Evolutionary conservation across 176 grass and related monocot species (phyloP), one percentile per base, ranked within the genome.

Genomic region (Rhipidocladum racemiflorum): DNA sequence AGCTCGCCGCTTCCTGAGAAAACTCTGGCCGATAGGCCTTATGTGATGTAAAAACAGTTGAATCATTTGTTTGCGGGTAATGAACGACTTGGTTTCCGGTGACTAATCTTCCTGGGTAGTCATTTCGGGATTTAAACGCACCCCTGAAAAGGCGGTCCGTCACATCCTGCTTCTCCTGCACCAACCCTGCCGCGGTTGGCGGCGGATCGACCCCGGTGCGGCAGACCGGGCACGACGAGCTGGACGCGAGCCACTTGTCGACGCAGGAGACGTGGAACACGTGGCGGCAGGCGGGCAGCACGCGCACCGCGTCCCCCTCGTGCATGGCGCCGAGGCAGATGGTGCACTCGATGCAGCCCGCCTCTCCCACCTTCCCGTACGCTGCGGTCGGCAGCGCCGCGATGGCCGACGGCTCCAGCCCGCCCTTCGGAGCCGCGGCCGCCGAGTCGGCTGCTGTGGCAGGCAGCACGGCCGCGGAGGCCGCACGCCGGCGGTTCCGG

Each of bases 151-250:
- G n/a, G n/a, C n/a, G n/a, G n/a, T n/a, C n/a, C n/a, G n/a, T n/a
- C 20, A 25, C 15, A 18, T 54, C 51, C 60, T 25, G 67, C 74
- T 68, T 63, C 83, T 48, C 90, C 54, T 48, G 57, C 68, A 80
- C 73, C 23, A 51, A 36, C 40, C 60, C 78, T 9, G 67, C 61
- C 3, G 20, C 38, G 55, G 54, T n/a, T 55, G 68, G 69, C 38
- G 90, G 89, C 21, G 89, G 85, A 74, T 91, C 86, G 61, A 91
- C 90, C 21, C 14, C 43, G 17, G 86, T 74, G 61, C 90, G 90
- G 79, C 86, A 91, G 21, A 91, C 86, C 3, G 86, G 86, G 74
- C 90, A 91, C 3, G 90, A 91, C 2, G 90, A 91, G 85, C 74
- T 91, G 9, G 90, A 85, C 5, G 67, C 83, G 60, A 91, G 79